These are phyloP conservation scores for Termitomyces sp. DNA, from an alignment of 768 basidiomycete genomes.

Conservation along the genomic window DNA sequence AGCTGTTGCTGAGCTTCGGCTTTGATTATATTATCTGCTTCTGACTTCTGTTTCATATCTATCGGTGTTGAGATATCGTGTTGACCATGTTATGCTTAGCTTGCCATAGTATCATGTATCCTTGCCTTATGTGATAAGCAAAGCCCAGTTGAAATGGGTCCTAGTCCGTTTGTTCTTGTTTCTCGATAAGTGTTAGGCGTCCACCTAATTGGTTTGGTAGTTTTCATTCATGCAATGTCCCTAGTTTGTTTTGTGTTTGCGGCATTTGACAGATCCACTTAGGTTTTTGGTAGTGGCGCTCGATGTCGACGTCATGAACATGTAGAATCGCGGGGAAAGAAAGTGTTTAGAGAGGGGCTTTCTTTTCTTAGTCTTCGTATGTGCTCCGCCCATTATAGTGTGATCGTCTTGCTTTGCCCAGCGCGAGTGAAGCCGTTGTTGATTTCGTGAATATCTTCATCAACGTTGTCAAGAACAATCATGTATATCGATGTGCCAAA, in stretches of 20 bases:
- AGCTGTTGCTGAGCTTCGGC: slow-evolving; percentile 82
- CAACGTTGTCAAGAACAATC: neutral
- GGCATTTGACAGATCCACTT: no score
- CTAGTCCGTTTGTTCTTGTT: no score
- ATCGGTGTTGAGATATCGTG: neutral
- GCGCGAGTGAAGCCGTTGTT: neutral
- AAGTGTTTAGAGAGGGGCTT: no score
- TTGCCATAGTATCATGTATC: neutral
- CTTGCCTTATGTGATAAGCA: neutral
- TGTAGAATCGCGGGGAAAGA: no score
- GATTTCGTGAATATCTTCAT: neutral
- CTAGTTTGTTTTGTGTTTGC: no score
- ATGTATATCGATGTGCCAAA: neutral
- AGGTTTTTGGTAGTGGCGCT: no score
- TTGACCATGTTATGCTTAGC: slow-evolving; percentile 8
- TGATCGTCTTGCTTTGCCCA: neutral
- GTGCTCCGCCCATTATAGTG: no score
- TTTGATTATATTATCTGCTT: slow-evolving; percentile 40
- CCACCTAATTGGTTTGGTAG: no score
- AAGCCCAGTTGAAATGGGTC: neutral
- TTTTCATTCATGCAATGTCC: no score
- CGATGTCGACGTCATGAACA: no score
- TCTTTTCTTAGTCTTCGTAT: no score
- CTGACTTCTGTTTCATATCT: slow-evolving; percentile 23
- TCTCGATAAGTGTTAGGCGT: no score